Conservation (phyloP, 1,139 yeast species). For the Kluyveromyces marxianus region DNA sequence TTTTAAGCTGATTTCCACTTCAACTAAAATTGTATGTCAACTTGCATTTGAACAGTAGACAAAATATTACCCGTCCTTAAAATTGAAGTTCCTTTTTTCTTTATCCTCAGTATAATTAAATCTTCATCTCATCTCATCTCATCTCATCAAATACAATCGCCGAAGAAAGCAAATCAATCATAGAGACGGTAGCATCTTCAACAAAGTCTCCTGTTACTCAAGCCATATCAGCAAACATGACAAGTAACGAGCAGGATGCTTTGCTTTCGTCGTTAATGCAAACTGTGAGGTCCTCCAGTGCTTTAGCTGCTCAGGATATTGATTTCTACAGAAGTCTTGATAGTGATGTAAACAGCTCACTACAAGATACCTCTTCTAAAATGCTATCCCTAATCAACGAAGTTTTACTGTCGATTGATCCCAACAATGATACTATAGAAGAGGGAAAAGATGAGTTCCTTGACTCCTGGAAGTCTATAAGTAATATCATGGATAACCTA, state of each 20-base stretch:
- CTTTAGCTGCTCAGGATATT: slow-evolving; percentile 74
- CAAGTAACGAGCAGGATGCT: slow-evolving; percentile 10
- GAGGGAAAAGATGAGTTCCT: slow-evolving; percentile 39
- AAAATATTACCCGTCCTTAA: neutral
- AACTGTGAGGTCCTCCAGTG: slow-evolving; percentile 62
- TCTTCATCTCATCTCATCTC: neutral
- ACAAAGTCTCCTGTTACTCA: no score
- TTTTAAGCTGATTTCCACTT: no score
- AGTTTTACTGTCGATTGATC: slow-evolving; percentile 41
- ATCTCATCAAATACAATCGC: neutral
- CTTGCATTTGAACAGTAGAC: no score
- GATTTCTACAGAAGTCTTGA: slow-evolving; percentile 70
- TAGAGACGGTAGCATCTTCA: neutral
- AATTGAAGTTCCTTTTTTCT: neutral
- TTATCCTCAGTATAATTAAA: neutral
- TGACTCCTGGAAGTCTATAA: slow-evolving; percentile 55
- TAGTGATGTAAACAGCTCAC: slow-evolving; percentile 36
- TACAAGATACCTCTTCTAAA: slow-evolving; percentile 38
- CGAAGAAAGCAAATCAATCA: neutral
- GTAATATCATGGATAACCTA: slow-evolving; percentile 57
- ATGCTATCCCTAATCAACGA: slow-evolving; percentile 49
- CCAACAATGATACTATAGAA: slow-evolving; percentile 28
- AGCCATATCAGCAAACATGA: neutral
- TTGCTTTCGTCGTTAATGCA: slow-evolving; percentile 38
- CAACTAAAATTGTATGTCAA: no score